These are phyloP conservation scores for Pythium scleroteichum DNA, from an alignment of 352 stramenopile species.

Conservation along the genomic window DNA sequence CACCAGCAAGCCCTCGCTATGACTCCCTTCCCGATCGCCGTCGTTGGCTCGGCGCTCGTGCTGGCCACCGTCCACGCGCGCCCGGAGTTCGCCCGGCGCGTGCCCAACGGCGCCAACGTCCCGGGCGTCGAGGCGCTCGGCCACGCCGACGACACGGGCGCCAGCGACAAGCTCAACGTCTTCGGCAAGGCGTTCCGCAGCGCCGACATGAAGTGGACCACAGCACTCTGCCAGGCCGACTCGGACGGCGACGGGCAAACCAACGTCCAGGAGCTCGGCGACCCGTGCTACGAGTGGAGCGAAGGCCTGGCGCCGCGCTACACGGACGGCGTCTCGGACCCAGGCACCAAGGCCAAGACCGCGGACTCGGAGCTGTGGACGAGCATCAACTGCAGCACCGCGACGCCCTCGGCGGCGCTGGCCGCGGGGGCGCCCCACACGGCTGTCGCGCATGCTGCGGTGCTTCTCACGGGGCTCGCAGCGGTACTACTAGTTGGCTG, in stretches of 20 bases:
- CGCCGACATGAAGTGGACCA: constrained; percentile 37
- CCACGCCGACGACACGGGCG: constrained; percentile 23
- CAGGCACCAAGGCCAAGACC: constrained; percentile 9
- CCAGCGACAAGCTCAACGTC: constrained; percentile 14
- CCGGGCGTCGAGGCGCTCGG: constrained; percentile 18
- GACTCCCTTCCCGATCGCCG: too few relatives aligned
- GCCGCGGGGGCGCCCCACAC: too few relatives aligned
- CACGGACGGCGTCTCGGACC: constrained; percentile 23
- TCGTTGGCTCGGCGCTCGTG: too few relatives aligned
- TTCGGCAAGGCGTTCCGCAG: constrained; percentile 44
- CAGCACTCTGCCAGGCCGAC: constrained; percentile 39
- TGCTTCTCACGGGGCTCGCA: too few relatives aligned
- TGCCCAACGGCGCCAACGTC: constrained; percentile 33
- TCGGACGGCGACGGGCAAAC: constrained; percentile 53
- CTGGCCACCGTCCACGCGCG: too few relatives aligned
- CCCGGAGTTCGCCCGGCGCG: background rate
- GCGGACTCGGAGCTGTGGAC: constrained; percentile 10
- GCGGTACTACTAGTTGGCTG: too few relatives aligned
- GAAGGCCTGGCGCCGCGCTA: constrained; percentile 13
- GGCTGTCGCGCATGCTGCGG: too few relatives aligned
- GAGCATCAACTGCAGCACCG: constrained; percentile 19
- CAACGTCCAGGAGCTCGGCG: constrained; percentile 63
- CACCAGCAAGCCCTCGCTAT: too few relatives aligned
- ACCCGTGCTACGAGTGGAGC: constrained; percentile 46
- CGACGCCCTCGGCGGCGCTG: background rate